A percentile compares a stretch with the other conserved stretches of the same genome.
Evolutionary conservation across 2,329 filamentous ascomycete genomes (phyloP).

Genomic region (Juglanconis juglandina): DNA sequence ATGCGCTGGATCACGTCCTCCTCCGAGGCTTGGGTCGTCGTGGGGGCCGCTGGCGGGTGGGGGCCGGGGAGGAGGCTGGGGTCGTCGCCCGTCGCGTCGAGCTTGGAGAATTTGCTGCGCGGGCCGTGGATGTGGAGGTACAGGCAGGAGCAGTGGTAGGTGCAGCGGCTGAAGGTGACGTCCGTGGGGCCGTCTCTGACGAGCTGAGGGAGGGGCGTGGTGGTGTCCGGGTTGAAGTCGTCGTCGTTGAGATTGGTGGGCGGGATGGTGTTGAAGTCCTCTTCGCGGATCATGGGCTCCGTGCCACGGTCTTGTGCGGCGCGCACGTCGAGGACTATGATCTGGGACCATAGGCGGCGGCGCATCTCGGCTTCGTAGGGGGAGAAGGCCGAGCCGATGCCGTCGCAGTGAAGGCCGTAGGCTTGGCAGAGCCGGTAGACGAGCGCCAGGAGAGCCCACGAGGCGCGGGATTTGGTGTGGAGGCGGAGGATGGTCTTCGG

Average conservation of each 20-base stretch:
- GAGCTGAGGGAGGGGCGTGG: slow-evolving; percentile 28
- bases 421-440: slow-evolving; percentile 42
- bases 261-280: slow-evolving; percentile 43
- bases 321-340: slow-evolving; percentile 58
- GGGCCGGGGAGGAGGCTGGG: neutral
- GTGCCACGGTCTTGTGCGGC: slow-evolving; percentile 53
- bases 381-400: slow-evolving; percentile 30
- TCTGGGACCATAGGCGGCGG: slow-evolving; percentile 59
- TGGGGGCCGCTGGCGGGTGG: neutral
- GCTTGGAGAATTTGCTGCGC: slow-evolving; percentile 19
- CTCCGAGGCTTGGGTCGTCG: slow-evolving; percentile 27
- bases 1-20: slow-evolving; percentile 39
- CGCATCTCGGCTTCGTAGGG: slow-evolving; percentile 59
- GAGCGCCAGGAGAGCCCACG: slow-evolving; percentile 40
- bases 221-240: slow-evolving; percentile 40
- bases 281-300: slow-evolving; percentile 37
- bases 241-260: slow-evolving; percentile 54
- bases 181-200: slow-evolving; percentile 34
- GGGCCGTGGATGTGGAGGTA: slow-evolving; percentile 38
- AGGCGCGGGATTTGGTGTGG: slow-evolving; percentile 34
- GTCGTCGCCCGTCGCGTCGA: slow-evolving; percentile 13
- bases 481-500: slow-evolving; percentile 35
- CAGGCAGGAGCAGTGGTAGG: slow-evolving; percentile 36
- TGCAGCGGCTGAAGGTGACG: slow-evolving; percentile 38
- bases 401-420: slow-evolving; percentile 40